A percentile compares a stretch with the other conserved stretches of the same genome.
phyloP scores from a whole-genome alignment of 768 basidiomycete genomes.

The Podaxis carcinomalis region DNA sequence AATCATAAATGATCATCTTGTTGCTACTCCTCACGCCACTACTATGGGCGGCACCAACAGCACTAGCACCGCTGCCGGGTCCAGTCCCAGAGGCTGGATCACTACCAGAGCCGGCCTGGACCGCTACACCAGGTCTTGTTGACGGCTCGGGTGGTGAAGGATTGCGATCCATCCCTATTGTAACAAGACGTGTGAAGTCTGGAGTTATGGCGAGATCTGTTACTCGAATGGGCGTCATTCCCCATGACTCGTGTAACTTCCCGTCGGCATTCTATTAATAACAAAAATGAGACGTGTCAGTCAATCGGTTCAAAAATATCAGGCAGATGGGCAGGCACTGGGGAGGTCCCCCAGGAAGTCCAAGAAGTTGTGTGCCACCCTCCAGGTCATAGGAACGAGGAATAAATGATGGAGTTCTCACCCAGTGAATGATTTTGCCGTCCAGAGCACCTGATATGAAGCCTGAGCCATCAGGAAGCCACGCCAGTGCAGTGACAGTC shows the following conservation, averaged over 20 bases:
- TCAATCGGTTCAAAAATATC: background rate
- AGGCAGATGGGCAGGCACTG: background rate
- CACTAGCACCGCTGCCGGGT: conserved; percentile 21
- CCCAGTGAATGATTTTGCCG: conserved; percentile 81
- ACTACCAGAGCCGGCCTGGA: conserved; percentile 20
- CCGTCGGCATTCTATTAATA: conserved; percentile 66
- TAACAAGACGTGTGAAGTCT: conserved; percentile 77
- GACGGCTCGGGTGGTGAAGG: conserved; percentile 8
- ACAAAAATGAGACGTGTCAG: conserved; percentile 9
- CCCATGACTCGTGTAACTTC: conserved; percentile 66
- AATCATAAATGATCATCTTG: conserved; percentile 73
- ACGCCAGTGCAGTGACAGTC: conserved; percentile 80
- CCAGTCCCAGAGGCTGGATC: conserved; percentile 28
- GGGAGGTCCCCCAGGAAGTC: background rate
- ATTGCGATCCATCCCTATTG: conserved; percentile 62
- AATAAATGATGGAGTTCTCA: conserved; percentile 29
- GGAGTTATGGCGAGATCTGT: conserved; percentile 86
- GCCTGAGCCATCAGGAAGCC: conserved; percentile 85
- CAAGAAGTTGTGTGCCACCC: background rate
- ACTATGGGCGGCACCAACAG: conserved; percentile 9
- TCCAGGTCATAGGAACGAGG: conserved; percentile 3
- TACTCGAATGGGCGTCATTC: conserved; percentile 69
- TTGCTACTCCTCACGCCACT: conserved; percentile 42
- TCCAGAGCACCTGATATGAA: conserved; percentile 91
- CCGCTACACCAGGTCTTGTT: conserved; percentile 3